A percentile compares a stretch with the other conserved stretches of the same genome.
Conservation (phyloP, 192 early-diverging fungal genomes). For the Radiomyces spectabilis region DNA sequence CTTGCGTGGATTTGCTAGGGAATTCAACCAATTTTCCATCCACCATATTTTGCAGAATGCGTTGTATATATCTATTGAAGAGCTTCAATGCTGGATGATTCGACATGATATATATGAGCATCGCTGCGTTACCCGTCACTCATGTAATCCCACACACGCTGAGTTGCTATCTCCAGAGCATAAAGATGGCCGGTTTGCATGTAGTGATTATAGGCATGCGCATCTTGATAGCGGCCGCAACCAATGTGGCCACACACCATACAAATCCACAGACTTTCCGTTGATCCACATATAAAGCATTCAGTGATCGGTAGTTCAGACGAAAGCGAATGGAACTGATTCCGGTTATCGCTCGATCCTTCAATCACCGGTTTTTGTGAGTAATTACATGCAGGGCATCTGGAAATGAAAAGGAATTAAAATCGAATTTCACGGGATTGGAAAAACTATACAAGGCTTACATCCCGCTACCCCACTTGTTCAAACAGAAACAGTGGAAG, state of each 20-base stretch:
- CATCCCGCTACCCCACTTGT: conserved; percentile 82
- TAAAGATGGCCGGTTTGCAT: conserved; percentile 78
- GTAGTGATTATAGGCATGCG: conserved; percentile 88
- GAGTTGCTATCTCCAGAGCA: conserved; percentile 89
- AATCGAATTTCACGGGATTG: neutral
- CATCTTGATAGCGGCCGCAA: conserved; percentile 88
- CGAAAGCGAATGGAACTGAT: too few species aligned
- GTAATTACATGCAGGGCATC: conserved; percentile 91
- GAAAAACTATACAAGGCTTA: neutral
- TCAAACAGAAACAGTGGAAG: conserved; percentile 89
- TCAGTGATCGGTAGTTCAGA: too few species aligned
- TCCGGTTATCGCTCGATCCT: too few species aligned
- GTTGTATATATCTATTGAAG: conserved; percentile 94
- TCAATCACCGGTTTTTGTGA: conserved; percentile 43
- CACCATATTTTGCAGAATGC: conserved; percentile 82
- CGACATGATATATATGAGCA: too few species aligned
- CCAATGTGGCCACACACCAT: conserved; percentile 94
- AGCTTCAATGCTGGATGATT: too few species aligned
- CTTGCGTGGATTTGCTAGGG: conserved; percentile 29
- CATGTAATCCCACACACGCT: conserved; percentile 97
- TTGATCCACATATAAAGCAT: conserved; percentile 75
- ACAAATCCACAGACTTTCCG: conserved; percentile 90
- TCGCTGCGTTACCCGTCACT: conserved; percentile 73
- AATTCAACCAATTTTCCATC: conserved; percentile 94
- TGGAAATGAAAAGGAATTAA: conserved; percentile 8